Base-by-base conservation (phyloP, 2,329 filamentous ascomycete species). In the Epichloe aotearoae region DNA sequence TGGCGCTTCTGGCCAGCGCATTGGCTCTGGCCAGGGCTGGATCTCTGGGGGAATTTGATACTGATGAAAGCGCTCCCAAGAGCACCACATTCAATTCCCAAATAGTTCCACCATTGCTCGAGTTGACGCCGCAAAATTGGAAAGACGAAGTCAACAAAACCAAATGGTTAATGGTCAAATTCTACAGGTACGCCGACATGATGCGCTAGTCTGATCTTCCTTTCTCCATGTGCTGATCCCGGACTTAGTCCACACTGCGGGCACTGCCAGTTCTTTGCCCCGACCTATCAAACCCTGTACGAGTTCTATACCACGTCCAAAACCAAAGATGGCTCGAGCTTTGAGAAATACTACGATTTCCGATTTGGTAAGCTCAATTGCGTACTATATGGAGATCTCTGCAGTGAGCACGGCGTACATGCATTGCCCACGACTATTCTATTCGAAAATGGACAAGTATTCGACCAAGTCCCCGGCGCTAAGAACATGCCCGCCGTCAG, bases 271-370 rank as follows among this genome's bases (percentile, higher is more conserved):
- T 73, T 77, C 47, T 86, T 88, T 61, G 88, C 87, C 49, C 93
- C 93, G 7, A 83, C 80, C 47, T 96, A 82, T 74, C 89, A 97
- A 69, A 96, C 90, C 5, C 68, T 91, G 14, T 95, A 97, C 74
- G 93, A 98, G 70, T 96, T 83, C 68, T 98, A 96, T 72, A 73
- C 88, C 71, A 96, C 90, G 38, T 93, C 88, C 38, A 83, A 88
- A 60, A 84, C 85, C 15, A 70, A 83, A 64, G 59, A 73, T 64
- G 55, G 79, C 69, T 69, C 75, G 40, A 68, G 69, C 30, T 96
- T 96, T 62, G 82, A 83, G 34, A 75, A 83, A 50, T 93, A 82
- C 66, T 97, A 97, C 69, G 82, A 91, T 67, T 91, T 95, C 67
- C 82, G 86, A 59, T 96, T 98, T 62, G 91, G 78, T 33, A 80